Base-by-base conservation (phyloP, 2,329 filamentous ascomycete genomes). In the Cordyceps cicadae region DNA sequence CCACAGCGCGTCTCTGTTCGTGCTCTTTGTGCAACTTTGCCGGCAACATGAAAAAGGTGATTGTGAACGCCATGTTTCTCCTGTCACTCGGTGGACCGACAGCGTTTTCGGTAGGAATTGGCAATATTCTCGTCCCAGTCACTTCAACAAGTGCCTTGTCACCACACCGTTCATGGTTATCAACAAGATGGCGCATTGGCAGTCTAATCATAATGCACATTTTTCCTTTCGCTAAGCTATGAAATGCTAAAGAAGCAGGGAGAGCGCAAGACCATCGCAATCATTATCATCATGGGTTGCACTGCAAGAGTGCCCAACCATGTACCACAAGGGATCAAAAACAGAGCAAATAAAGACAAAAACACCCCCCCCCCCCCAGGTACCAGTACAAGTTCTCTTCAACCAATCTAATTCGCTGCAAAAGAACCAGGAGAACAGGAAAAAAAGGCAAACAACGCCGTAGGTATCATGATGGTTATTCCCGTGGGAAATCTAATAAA, bases 251-350 rank as follows among this genome's bases (percentile, higher is more conserved):
- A 54, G 62, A 62, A 52, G 19, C 8, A 59, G 24, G 32, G 63
- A 24, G 52, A 62, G 60, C 61, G 34, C 45, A 29, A 29, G 5
- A 29, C 46, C 34, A 48, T 62, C 7, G 52, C 53, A 60, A 52
- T 55, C 50, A 54, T 64, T 56, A 63, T 64, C 58, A 63, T 61
- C 21, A 49, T 48, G 15, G 34, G 12, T 21, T 29, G 11, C 34
- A n/a, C 15, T 56, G 12, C 7, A n/a, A 21, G 12, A 52, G 34
- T 17, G 29, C 48, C 37, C 34, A 19, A n/a, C 46, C 48, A 15
- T 46, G 29, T 48, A 7, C 4, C 9, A 51, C 29, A 37, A 37
- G 34, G 17, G 17, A 14, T 1, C 46, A 17, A 15, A 48, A 29
- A 37, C 15, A 57, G 21, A 19, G 15, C 24, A 39, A n/a, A 39